Percentiles rank a stretch among this genome's conserved stretches.
phyloP scores from a whole-genome alignment of 768 basidiomycete genomes.

The Suillus plorans region DNA sequence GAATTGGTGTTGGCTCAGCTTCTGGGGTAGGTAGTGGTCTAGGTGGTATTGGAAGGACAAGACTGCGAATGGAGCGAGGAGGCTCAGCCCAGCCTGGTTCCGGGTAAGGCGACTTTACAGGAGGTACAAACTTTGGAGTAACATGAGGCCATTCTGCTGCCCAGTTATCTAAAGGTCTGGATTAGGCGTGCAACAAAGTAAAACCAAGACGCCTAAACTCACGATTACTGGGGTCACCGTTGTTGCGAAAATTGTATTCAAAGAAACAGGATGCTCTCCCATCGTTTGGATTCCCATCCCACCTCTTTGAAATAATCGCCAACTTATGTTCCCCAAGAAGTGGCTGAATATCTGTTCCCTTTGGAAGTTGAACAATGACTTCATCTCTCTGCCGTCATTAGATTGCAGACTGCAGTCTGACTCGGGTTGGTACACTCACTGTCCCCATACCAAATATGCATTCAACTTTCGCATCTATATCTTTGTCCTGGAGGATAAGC shows the following conservation, averaged over 20 bases:
- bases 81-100: conserved; percentile 22
- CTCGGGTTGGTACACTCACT: conserved; percentile 21
- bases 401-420: background rate
- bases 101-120: conserved; percentile 27
- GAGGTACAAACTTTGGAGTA: conserved; percentile 16
- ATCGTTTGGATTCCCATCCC: conserved; percentile 15
- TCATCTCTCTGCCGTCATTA: conserved; percentile 24
- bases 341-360: conserved; percentile 24
- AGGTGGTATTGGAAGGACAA: conserved; percentile 23
- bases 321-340: conserved; percentile 29
- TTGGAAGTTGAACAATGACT: conserved; percentile 27
- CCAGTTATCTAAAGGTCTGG: conserved; percentile 25
- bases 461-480: conserved; percentile 17
- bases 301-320: conserved; percentile 15
- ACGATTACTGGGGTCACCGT: conserved; percentile 32
- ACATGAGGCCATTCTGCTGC: conserved; percentile 20
- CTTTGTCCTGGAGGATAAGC: conserved; percentile 19
- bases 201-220: conserved; percentile 8
- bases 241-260: conserved; percentile 29
- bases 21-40: background rate
- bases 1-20: background rate
- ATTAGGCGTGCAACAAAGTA: background rate
- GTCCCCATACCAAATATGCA: conserved; percentile 30
- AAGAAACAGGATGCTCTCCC: conserved; percentile 22
- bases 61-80: conserved; percentile 15